phyloP scores from a whole-genome alignment of 1,284 basidiomycete genomes.

The Laetiporus sulphureus region DNA sequence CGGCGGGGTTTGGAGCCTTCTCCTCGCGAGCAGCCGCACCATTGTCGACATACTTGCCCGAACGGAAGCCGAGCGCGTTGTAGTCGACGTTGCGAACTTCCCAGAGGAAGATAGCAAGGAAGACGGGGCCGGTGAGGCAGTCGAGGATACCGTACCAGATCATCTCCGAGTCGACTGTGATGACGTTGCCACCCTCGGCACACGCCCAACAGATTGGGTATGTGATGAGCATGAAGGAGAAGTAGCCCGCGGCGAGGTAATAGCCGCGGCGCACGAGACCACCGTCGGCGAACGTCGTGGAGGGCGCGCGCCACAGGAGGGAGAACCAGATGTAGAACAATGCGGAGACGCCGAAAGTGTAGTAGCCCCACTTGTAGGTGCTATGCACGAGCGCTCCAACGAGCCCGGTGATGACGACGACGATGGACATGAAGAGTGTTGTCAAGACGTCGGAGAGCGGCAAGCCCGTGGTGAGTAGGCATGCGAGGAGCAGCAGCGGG shows the following conservation, averaged over 20 bases:
- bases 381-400: conserved; percentile 38
- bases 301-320: conserved; percentile 20
- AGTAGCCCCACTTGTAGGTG: conserved; percentile 45
- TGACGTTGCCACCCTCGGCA: conserved; percentile 38
- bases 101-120: conserved; percentile 26
- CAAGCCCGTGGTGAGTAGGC: conserved; percentile 43
- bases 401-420: conserved; percentile 42
- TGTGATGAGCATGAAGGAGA: conserved; percentile 44
- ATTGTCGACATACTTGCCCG: conserved; percentile 17
- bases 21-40: not conserved
- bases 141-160: conserved; percentile 56
- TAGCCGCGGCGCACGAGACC: conserved; percentile 33
- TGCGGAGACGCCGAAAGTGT: conserved; percentile 34
- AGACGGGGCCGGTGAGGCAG: conserved; percentile 43
- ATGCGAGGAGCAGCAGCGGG: conserved; percentile 42
- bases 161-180: conserved; percentile 35
- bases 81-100: conserved; percentile 20
- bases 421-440: conserved; percentile 42
- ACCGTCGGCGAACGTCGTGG: conserved; percentile 27
- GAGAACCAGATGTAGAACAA: conserved; percentile 36
- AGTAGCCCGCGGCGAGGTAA: conserved; percentile 31
- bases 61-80: conserved; percentile 17
- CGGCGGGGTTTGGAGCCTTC: conserved; percentile 2
- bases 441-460: conserved; percentile 42
- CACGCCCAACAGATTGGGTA: conserved; percentile 43